phyloP scores from a whole-genome alignment of 768 basidiomycete species.

The Pulveroboletus sp. region DNA sequence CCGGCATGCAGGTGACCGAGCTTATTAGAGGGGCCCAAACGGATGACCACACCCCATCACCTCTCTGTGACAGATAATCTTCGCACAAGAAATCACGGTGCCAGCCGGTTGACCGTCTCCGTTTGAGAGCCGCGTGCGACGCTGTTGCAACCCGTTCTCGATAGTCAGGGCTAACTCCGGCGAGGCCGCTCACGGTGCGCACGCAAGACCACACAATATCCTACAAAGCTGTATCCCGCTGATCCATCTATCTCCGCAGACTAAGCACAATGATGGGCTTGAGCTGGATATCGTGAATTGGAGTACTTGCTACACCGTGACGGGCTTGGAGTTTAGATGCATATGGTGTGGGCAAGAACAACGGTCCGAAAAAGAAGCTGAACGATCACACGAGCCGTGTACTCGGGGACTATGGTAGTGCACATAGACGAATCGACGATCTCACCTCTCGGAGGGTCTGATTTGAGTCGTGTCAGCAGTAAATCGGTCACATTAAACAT shows the following conservation, averaged over 20 bases:
- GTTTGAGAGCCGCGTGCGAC: neutral
- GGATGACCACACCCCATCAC: neutral
- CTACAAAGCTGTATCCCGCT: slow-evolving; percentile 13
- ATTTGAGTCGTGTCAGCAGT: neutral
- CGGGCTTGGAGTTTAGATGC: neutral
- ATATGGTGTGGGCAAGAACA: slow-evolving; percentile 1
- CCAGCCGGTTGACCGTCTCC: slow-evolving; percentile 6
- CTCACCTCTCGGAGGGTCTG: neutral
- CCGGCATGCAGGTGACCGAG: neutral
- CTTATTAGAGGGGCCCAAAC: neutral
- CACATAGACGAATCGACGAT: neutral
- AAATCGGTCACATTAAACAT: too few relatives aligned
- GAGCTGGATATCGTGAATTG: neutral
- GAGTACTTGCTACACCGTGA: slow-evolving; percentile 20
- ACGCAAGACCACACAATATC: slow-evolving; percentile 6
- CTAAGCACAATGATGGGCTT: neutral
- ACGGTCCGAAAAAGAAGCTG: neutral
- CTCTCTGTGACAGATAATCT: slow-evolving; percentile 3
- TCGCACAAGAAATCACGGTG: too few relatives aligned
- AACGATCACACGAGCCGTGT: neutral
- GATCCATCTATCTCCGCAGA: slow-evolving; percentile 26
- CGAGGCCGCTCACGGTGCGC: slow-evolving; percentile 3
- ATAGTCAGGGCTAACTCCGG: slow-evolving; percentile 10
- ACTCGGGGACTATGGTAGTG: too few relatives aligned
- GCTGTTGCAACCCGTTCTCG: neutral